Base-by-base conservation (phyloP, 352 stramenopile species). In the Pythium periplocum region DNA sequence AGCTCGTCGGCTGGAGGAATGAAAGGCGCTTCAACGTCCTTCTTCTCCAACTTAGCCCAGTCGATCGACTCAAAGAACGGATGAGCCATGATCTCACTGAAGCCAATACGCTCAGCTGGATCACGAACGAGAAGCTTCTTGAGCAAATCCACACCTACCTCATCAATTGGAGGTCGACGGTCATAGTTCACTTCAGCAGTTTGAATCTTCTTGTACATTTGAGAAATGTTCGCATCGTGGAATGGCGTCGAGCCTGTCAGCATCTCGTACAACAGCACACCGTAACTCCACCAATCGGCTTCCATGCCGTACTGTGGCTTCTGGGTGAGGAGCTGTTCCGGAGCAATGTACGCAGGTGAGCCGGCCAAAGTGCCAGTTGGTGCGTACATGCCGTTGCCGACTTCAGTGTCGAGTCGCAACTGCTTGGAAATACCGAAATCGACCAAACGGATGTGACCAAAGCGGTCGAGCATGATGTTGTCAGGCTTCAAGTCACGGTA, bases 211-310 rank as follows among this genome's bases (percentile, higher is more conserved):
- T 90, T 89, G 72, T 93, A 96, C 76, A 94, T 92, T 32, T 85
- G 70, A 42, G 84, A 90, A 12, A 91, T 83, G 53, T 93, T 90
- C 5, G 70, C 56, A 62, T 94, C 80, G 45, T 93, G 78, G 63
- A 97, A 97, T 48, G 90, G 90, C 53, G 88, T 96, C 45, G 64
- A 73, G 11, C 89, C 90, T 5, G 82, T 93, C 31, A 96, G 64
- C 75, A 97, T 90, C 62, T 97, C 88, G 51, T 93, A 97, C 17
- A 97, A 47, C 12, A 97, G 57, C 12, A 96, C 83, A 44, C 88
- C 88, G 46, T 95, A 91, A 53, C 85, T 95, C 87, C 87, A 97
- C 87, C 87, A 97, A 62, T 97, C 88, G 17, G 86, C 87, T 37
- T 80, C 78, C 73, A 89, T 90, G 38, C 82, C 83, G 62, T 96